phyloP scores from a whole-genome alignment of 139 green algal genomes.

The Diplosphaera chodatii region DNA sequence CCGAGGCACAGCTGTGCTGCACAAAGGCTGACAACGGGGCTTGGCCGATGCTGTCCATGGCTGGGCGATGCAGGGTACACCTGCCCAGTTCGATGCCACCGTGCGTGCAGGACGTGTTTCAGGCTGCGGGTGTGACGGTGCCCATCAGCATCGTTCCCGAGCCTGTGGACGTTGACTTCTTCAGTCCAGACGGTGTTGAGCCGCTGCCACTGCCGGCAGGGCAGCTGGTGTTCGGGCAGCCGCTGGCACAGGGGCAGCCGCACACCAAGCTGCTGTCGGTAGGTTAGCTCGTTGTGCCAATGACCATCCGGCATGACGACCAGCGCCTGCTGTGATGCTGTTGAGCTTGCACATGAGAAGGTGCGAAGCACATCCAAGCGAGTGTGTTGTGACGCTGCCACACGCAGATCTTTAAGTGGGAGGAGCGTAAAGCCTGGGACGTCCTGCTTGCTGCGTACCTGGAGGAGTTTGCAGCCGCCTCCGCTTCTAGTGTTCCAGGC shows the following conservation, averaged over 20 bases:
- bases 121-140: neutral
- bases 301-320: too few species aligned
- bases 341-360: too few species aligned
- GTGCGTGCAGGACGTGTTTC: neutral
- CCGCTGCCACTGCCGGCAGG: constrained; percentile 36
- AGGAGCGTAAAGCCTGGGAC: constrained; percentile 56
- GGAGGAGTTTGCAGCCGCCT: constrained; percentile 40
- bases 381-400: too few species aligned
- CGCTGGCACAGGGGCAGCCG: neutral
- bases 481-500: too few species aligned
- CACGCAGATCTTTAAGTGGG: constrained; percentile 75
- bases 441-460: constrained; percentile 51
- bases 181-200: constrained; percentile 27
- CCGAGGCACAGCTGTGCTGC: too few species aligned
- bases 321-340: too few species aligned
- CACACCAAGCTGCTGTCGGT: neutral
- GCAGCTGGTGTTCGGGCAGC: constrained; percentile 34
- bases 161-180: constrained; percentile 46
- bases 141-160: constrained; percentile 39
- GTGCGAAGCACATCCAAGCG: too few species aligned
- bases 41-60: too few species aligned
- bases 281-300: too few species aligned
- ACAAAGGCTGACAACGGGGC: too few species aligned
- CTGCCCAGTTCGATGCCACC: too few species aligned
- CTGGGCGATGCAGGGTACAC: too few species aligned